Conservation (phyloP, 805 yeast genomes). For the Isabelozyma pseudorhagii region DNA sequence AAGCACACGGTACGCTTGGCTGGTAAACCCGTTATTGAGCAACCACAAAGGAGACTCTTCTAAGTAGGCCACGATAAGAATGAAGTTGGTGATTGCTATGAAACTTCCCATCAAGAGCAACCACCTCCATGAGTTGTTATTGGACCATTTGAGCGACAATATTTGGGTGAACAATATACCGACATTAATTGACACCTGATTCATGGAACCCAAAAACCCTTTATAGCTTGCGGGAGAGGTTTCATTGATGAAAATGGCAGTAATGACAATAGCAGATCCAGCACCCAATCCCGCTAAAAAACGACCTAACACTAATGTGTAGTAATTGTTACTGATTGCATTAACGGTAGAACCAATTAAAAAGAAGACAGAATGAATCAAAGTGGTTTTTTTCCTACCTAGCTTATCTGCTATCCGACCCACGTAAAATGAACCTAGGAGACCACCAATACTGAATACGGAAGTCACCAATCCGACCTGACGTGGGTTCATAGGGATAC, state of each 20-base stretch:
- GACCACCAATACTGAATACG: conserved; percentile 79
- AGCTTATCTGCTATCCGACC: conserved; percentile 60
- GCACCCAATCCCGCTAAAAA: conserved; percentile 81
- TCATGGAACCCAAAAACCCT: conserved; percentile 85
- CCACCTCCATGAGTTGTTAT: conserved; percentile 66
- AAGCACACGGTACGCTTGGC: conserved; percentile 37
- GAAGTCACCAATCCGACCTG: conserved; percentile 75
- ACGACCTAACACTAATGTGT: conserved; percentile 59
- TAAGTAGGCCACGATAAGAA: conserved; percentile 35
- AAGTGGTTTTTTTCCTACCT: conserved; percentile 59
- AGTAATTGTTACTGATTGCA: conserved; percentile 44
- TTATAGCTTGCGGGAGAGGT: conserved; percentile 64
- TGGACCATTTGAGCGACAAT: conserved; percentile 67
- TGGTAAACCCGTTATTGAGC: conserved; percentile 41
- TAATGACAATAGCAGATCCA: conserved; percentile 81
- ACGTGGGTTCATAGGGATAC: conserved; percentile 55
- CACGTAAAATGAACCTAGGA: conserved; percentile 68
- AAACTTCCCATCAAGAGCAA: conserved; percentile 61
- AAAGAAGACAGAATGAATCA: conserved; percentile 50
- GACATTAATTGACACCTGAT: conserved; percentile 78
- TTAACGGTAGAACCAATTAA: conserved; percentile 63
- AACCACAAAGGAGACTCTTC: conserved; percentile 90
- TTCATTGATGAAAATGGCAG: conserved; percentile 80
- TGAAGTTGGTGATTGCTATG: conserved; percentile 50
- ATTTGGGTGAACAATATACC: conserved; percentile 84